phyloP scores from a whole-genome alignment of 1,139 yeast species.

The Yarrowia galli region DNA sequence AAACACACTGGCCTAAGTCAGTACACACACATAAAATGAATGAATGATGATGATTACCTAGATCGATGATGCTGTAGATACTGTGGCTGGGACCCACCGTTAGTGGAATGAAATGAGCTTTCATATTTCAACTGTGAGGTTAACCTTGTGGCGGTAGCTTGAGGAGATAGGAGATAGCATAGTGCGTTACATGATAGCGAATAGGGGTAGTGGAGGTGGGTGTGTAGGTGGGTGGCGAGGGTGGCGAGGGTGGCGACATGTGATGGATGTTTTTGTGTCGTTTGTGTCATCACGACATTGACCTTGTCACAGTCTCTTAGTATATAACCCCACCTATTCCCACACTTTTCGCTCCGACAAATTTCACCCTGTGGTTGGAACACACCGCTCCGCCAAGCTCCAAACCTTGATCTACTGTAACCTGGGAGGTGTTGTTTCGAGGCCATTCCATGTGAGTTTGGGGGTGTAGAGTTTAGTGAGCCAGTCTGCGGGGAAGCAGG shows the following conservation, averaged over 20 bases:
- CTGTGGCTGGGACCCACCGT: background rate
- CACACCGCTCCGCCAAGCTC: background rate
- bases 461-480: constrained; percentile 29
- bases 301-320: background rate
- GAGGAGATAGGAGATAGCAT: constrained; percentile 21
- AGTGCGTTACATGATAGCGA: background rate
- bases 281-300: background rate
- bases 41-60: constrained; percentile 33
- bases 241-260: too few relatives aligned
- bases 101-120: constrained; percentile 6
- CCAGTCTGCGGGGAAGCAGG: constrained; percentile 30
- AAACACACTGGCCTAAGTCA: constrained; percentile 9
- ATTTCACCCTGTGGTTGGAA: constrained; percentile 6
- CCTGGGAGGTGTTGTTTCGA: constrained; percentile 25
- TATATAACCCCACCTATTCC: background rate
- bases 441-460: constrained; percentile 32
- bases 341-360: background rate
- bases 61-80: background rate
- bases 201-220: background rate
- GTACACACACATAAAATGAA: constrained; percentile 14
- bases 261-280: background rate
- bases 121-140: constrained; percentile 3
- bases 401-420: constrained; percentile 20
- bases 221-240: background rate
- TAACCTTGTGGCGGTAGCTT: background rate